These are phyloP conservation scores for Brassica napus DNA, from an alignment of 345 rosid species.

Conservation along the genomic window DNA sequence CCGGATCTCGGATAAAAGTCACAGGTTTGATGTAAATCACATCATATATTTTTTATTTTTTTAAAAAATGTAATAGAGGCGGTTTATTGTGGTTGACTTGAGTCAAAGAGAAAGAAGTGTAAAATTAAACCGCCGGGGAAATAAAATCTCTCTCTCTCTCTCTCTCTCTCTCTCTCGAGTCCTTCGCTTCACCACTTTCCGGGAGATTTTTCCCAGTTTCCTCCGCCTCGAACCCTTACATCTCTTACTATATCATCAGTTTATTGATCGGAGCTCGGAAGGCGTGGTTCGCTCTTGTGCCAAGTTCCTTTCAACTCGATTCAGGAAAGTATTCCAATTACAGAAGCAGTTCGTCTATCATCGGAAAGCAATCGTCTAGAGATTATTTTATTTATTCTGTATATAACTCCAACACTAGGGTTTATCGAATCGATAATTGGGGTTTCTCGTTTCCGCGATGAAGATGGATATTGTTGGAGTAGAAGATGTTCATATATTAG, in stretches of 20 bases:
- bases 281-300: neutral
- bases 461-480: constrained; percentile 31
- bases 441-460: neutral
- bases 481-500: constrained; percentile 47
- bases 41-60: too few species aligned
- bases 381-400: neutral
- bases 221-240: neutral
- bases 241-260: neutral
- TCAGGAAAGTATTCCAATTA: neutral
- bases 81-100: neutral
- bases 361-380: neutral
- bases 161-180: neutral
- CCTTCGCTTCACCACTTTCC: neutral
- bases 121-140: neutral
- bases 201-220: neutral
- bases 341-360: neutral
- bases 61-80: neutral
- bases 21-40: neutral
- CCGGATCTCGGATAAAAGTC: too few species aligned
- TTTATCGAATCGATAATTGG: neutral
- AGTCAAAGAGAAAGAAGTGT: neutral
- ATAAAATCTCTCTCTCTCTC: neutral
- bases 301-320: neutral
- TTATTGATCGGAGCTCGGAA: neutral
- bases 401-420: neutral